Percentiles rank a stretch among this genome's conserved stretches.
Evolutionary conservation across 768 basidiomycete species (phyloP).

Genomic region (Neoboletus magnificus): DNA sequence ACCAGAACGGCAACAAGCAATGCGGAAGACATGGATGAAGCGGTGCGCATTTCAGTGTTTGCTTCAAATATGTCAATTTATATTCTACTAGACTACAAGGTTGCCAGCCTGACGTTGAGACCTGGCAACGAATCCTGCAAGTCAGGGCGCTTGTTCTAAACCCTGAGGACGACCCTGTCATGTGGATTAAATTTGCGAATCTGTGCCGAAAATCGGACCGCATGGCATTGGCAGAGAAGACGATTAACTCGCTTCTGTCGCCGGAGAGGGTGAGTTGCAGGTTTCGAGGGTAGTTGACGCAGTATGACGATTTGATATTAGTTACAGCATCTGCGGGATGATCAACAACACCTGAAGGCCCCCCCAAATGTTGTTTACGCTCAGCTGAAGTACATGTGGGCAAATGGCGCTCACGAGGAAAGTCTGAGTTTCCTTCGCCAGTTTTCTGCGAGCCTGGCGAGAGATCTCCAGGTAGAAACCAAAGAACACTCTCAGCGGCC

Average conservation of each 20-base stretch:
- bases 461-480: constrained; percentile 66
- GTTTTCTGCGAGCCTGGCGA: constrained; percentile 72
- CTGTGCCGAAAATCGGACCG: constrained; percentile 93
- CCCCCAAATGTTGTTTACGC: constrained; percentile 97
- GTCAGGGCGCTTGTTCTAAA: constrained; percentile 90
- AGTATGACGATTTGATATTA: constrained; percentile 13
- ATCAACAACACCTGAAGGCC: constrained; percentile 61
- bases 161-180: constrained; percentile 90
- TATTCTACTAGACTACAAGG: constrained; percentile 68
- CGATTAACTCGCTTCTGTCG: constrained; percentile 85
- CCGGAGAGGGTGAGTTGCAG: constrained; percentile 56
- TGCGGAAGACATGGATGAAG: constrained; percentile 97
- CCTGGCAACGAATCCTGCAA: constrained; percentile 97
- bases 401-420: constrained; percentile 70
- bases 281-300: neutral
- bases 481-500: constrained; percentile 50
- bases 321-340: constrained; percentile 48
- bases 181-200: constrained; percentile 99
- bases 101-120: constrained; percentile 97
- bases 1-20: constrained; percentile 84
- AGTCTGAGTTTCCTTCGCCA: constrained; percentile 79
- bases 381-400: constrained; percentile 96
- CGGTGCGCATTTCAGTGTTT: constrained; percentile 46
- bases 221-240: constrained; percentile 94
- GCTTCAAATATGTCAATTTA: neutral